A percentile compares a stretch with the other conserved stretches of the same genome.
These are phyloP conservation scores for Penicillium sp. DNA, from an alignment of 2,329 filamentous ascomycete species.

Conservation along the genomic window DNA sequence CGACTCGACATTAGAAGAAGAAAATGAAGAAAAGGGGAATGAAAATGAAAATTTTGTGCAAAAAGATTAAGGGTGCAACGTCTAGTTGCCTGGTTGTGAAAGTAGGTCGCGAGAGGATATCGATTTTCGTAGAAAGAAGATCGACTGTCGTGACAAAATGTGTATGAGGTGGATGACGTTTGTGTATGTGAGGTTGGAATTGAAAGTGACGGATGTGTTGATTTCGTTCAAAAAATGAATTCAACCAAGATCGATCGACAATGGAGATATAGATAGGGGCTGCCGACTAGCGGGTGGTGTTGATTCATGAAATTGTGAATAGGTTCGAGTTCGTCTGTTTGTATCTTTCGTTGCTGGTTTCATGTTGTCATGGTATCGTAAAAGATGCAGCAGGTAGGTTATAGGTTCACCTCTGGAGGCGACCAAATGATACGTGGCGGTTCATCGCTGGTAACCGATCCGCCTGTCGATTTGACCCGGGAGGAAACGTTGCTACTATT, in stretches of 20 bases:
- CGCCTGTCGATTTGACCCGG: slow-evolving; percentile 21
- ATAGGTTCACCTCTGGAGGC: slow-evolving; percentile 33
- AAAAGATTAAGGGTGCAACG: neutral
- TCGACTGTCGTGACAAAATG: neutral
- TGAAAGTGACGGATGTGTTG: neutral
- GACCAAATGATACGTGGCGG: slow-evolving; percentile 36
- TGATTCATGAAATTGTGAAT: neutral
- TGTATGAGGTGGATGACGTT: neutral
- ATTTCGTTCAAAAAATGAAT: neutral
- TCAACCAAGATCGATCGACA: neutral
- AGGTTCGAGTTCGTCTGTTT: neutral
- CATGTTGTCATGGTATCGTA: neutral
- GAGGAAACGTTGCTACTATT: slow-evolving; percentile 22
- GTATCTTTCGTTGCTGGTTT: neutral
- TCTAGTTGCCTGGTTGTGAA: neutral
- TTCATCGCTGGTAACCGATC: slow-evolving; percentile 29
- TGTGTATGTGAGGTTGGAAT: no score
- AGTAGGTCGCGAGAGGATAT: neutral
- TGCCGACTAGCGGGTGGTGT: neutral
- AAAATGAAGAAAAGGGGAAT: neutral
- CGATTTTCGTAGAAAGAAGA: neutral
- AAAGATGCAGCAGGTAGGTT: neutral
- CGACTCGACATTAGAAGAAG: neutral
- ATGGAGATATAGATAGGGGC: neutral
- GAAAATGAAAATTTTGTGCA: neutral